phyloP scores from a whole-genome alignment of 257 asterid species.

The Salvia splendens region DNA sequence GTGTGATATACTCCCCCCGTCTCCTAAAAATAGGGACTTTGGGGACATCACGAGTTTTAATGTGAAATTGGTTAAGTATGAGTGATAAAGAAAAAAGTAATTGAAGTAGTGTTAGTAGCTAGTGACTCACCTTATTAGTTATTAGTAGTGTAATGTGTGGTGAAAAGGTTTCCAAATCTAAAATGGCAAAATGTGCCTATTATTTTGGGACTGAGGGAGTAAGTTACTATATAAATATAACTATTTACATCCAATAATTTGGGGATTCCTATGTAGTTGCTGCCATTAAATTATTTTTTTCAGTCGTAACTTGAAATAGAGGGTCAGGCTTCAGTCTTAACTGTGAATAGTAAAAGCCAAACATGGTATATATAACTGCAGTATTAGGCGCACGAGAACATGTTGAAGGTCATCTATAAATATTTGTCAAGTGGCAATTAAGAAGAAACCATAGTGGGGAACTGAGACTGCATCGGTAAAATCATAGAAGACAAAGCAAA shows the following conservation, averaged over 20 bases:
- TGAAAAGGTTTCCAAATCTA: too few species aligned
- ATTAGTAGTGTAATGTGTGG: too few species aligned
- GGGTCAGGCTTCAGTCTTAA: background rate
- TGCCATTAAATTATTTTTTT: conserved; percentile 7
- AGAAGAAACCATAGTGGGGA: background rate
- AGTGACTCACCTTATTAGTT: too few species aligned
- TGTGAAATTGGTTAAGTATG: too few species aligned
- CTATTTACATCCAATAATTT: background rate
- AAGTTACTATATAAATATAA: background rate
- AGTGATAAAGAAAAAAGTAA: too few species aligned
- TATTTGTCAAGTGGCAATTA: background rate
- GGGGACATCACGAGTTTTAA: too few species aligned
- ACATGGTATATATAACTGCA: background rate
- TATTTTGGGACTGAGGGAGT: too few species aligned
- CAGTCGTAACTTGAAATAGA: background rate
- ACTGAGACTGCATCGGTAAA: background rate
- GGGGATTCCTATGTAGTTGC: background rate
- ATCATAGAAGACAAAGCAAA: background rate
- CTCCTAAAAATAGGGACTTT: too few species aligned
- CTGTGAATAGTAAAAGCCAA: conserved; percentile 16
- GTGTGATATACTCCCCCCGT: background rate
- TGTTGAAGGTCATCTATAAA: background rate
- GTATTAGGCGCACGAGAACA: conserved; percentile 8
- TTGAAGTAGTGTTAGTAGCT: too few species aligned
- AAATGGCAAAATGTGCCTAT: too few species aligned